phyloP scores from a whole-genome alignment of 768 basidiomycete genomes.

The Russula sp. region DNA sequence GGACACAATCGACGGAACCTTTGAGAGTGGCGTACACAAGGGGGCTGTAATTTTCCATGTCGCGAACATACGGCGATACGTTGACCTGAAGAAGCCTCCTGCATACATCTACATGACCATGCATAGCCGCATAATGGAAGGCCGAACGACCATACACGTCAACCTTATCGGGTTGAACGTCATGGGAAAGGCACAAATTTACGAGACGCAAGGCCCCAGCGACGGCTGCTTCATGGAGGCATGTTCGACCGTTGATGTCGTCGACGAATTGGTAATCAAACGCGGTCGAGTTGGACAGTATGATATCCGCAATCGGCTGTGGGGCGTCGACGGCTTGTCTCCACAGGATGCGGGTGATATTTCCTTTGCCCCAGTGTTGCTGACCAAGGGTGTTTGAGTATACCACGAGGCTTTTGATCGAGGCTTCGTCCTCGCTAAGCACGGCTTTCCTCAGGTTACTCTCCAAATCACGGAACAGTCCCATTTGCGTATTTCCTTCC shows the following conservation, averaged over 20 bases:
- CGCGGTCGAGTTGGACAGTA: slow-evolving; percentile 61
- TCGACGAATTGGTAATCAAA: slow-evolving; percentile 93
- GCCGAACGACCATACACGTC: slow-evolving; percentile 93
- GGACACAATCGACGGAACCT: slow-evolving; percentile 80
- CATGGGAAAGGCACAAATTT: slow-evolving; percentile 70
- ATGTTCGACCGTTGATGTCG: slow-evolving; percentile 94
- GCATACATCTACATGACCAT: slow-evolving; percentile 78
- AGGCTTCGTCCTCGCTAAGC: slow-evolving; percentile 52
- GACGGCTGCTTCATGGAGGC: slow-evolving; percentile 90
- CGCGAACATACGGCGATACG: slow-evolving; percentile 64
- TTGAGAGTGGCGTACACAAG: slow-evolving; percentile 88
- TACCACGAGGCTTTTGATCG: slow-evolving; percentile 65
- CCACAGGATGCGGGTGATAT: slow-evolving; percentile 93
- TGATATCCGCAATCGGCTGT: slow-evolving; percentile 65
- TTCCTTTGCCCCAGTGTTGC: slow-evolving; percentile 56
- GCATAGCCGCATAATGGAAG: slow-evolving; percentile 94
- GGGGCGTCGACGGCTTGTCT: slow-evolving; percentile 83
- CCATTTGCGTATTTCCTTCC: slow-evolving; percentile 58
- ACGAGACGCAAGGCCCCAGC: slow-evolving; percentile 77
- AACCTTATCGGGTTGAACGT: slow-evolving; percentile 64
- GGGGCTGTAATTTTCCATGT: slow-evolving; percentile 94
- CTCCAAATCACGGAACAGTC: slow-evolving; percentile 85
- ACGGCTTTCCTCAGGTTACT: slow-evolving; percentile 81
- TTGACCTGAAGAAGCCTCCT: slow-evolving; percentile 67
- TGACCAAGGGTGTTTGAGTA: slow-evolving; percentile 66